phyloP scores from a whole-genome alignment of 1,284 basidiomycete species.

The Austroboletus novae-zelandiae region DNA sequence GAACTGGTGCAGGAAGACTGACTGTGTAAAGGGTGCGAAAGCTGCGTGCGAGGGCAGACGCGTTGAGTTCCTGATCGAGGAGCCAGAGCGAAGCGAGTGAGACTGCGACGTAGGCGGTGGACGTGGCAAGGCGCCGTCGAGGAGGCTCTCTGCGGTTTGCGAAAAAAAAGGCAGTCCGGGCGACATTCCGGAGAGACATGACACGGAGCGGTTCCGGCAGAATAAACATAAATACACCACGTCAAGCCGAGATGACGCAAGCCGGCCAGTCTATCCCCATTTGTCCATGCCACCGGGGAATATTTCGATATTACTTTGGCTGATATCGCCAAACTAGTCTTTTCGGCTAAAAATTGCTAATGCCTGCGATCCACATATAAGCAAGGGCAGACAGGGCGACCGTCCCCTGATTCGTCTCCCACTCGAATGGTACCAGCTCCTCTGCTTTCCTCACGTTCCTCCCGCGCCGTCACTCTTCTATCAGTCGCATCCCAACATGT shows the following conservation, averaged over 20 bases:
- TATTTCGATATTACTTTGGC: too few species aligned
- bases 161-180: neutral
- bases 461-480: constrained; percentile 18
- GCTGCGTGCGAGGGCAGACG: constrained; percentile 64
- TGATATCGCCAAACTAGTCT: too few species aligned
- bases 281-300: too few species aligned
- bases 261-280: too few species aligned
- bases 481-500: constrained; percentile 30
- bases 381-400: neutral
- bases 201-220: too few species aligned
- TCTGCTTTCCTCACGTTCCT: constrained; percentile 28
- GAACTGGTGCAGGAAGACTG: constrained; percentile 18
- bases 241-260: too few species aligned
- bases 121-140: neutral
- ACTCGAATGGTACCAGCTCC: constrained; percentile 34
- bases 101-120: constrained; percentile 35
- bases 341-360: neutral
- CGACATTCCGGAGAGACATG: constrained; percentile 7
- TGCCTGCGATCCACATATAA: constrained; percentile 3
- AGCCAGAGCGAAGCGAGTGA: constrained; percentile 48
- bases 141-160: neutral
- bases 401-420: neutral
- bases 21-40: constrained; percentile 67
- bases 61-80: constrained; percentile 61
- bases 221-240: too few species aligned